A percentile compares a stretch with the other conserved stretches of the same genome.
Evolutionary conservation across 208 protist genomes (phyloP).

Genomic region (Crithidia sp.): DNA sequence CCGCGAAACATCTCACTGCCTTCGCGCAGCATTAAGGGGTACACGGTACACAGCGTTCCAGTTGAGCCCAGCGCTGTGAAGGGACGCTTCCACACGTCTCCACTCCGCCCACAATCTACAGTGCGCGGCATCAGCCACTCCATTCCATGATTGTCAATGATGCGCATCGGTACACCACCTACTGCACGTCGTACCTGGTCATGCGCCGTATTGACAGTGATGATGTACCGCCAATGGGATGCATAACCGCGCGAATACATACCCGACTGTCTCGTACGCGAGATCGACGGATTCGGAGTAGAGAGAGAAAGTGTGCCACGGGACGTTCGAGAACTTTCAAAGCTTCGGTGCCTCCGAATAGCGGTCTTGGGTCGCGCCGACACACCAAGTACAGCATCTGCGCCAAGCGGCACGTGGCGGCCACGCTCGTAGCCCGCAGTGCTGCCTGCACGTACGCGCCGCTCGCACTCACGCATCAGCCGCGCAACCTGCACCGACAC

Average conservation of each 20-base stretch:
- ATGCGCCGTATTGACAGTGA: no score
- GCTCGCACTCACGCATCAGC: slow-evolving; percentile 26
- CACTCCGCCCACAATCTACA: no score
- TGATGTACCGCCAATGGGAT: no score
- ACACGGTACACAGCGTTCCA: not conserved
- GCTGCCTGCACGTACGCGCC: slow-evolving; percentile 4
- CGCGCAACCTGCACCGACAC: slow-evolving; percentile 25
- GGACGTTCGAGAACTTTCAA: no score
- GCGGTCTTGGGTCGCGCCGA: not conserved
- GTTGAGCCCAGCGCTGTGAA: slow-evolving; percentile 1
- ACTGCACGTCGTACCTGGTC: no score
- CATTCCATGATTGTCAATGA: slow-evolving; percentile 5
- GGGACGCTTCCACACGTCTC: not conserved
- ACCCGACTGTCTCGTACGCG: no score
- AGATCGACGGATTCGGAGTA: no score
- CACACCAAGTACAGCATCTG: not conserved
- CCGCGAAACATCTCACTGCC: not conserved
- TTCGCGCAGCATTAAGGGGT: slow-evolving; percentile 5
- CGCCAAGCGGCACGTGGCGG: slow-evolving; percentile 8
- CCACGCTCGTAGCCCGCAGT: not conserved
- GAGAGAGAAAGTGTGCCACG: not conserved
- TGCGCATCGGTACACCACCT: no score
- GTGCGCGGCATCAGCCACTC: not conserved
- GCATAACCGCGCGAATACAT: no score
- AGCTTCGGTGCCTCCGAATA: no score